A percentile compares a stretch with the other conserved stretches of the same genome.
Conservation (phyloP, 2,329 filamentous ascomycete species). For the Aspergillus neoniger region DNA sequence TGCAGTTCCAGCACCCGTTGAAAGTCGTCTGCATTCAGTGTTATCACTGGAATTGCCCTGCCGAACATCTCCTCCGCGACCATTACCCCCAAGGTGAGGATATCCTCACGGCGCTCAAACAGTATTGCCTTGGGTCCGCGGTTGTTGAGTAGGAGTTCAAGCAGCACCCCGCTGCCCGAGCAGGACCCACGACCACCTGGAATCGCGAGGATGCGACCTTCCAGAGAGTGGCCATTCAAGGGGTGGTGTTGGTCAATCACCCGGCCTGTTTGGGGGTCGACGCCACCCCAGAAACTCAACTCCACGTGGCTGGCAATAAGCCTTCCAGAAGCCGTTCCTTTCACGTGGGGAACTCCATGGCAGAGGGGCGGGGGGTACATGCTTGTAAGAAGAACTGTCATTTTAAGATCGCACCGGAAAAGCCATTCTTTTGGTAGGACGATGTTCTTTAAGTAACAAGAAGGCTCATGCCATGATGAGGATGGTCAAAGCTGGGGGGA, state of each 20-base stretch:
- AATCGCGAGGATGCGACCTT: constrained; percentile 44
- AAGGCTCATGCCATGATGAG: too few species aligned
- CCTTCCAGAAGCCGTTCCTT: constrained; percentile 25
- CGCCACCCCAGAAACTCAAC: constrained; percentile 53
- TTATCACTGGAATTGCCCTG: constrained; percentile 45
- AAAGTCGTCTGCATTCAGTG: constrained; percentile 25
- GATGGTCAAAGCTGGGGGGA: too few species aligned
- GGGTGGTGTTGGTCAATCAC: constrained; percentile 51
- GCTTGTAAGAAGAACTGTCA: neutral
- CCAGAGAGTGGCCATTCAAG: constrained; percentile 36
- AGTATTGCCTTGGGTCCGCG: constrained; percentile 44
- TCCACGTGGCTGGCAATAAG: constrained; percentile 30
- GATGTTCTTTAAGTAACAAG: too few species aligned
- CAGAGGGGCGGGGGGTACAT: too few species aligned
- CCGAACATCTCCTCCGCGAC: constrained; percentile 46
- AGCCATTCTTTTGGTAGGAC: neutral
- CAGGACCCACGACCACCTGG: constrained; percentile 53
- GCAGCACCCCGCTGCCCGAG: constrained; percentile 48
- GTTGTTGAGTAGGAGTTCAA: constrained; percentile 48
- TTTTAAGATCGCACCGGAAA: neutral
- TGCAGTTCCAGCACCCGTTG: neutral
- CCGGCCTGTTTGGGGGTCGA: constrained; percentile 43
- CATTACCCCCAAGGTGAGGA: constrained; percentile 50
- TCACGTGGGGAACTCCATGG: constrained; percentile 1
- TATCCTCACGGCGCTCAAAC: constrained; percentile 47